Conservation (phyloP, 176 grass and related monocot species). For the Triticum monococcum region DNA sequence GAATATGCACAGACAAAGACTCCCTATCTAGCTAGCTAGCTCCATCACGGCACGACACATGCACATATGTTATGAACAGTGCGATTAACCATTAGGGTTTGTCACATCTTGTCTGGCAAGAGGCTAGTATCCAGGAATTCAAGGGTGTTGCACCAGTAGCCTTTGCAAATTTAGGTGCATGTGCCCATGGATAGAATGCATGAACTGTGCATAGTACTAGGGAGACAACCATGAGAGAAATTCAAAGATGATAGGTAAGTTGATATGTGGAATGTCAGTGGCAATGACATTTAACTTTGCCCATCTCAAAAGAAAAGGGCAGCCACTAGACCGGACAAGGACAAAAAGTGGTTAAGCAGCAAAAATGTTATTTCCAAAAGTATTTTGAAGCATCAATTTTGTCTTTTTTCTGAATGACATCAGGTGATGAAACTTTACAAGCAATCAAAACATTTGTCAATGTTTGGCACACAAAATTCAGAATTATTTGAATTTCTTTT, state of each 20-base stretch:
- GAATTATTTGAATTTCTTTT: too few relatives aligned
- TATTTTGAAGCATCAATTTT: background rate
- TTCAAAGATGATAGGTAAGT: conserved; percentile 10
- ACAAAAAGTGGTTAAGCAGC: background rate
- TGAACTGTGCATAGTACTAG: background rate
- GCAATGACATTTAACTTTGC: background rate
- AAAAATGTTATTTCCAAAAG: too few relatives aligned
- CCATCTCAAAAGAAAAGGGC: background rate
- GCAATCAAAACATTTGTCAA: too few relatives aligned
- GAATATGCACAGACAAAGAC: background rate
- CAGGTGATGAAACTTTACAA: too few relatives aligned
- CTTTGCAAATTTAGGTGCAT: background rate
- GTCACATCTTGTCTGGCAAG: background rate
- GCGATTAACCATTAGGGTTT: background rate
- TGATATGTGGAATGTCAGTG: background rate
- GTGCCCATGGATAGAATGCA: background rate
- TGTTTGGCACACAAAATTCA: too few relatives aligned
- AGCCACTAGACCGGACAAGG: background rate
- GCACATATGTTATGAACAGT: background rate
- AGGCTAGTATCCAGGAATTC: too few relatives aligned
- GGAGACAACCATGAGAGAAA: background rate
- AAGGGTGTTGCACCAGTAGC: too few relatives aligned
- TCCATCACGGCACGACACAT: background rate
- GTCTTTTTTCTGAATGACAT: too few relatives aligned
- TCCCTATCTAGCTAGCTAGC: background rate